These are phyloP conservation scores for Abrus pulchellus DNA, from an alignment of 306 rosid genomes.

Conservation along the genomic window DNA sequence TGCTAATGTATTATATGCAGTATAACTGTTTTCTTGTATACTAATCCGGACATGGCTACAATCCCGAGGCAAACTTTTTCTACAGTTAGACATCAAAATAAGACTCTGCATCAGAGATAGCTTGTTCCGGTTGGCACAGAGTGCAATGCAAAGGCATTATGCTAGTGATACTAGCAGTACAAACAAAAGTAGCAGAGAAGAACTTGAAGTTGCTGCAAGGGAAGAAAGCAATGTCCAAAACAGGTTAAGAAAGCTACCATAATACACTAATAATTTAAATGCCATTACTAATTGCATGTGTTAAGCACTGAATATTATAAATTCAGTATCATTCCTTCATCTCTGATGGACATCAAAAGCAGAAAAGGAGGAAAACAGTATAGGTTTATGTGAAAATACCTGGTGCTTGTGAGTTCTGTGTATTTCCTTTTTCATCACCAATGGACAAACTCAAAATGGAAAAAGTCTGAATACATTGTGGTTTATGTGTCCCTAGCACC, in stretches of 20 bases:
- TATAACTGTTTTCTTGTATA: conserved; percentile 44
- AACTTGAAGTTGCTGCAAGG: conserved; percentile 58
- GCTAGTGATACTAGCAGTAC: conserved; percentile 70
- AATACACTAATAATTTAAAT: conserved; percentile 9
- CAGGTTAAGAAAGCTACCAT: conserved; percentile 61
- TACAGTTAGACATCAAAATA: conserved; percentile 84
- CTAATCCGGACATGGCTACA: conserved; percentile 57
- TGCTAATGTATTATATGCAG: conserved; percentile 37
- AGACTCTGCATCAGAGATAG: conserved; percentile 88
- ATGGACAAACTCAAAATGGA: neutral
- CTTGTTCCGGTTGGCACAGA: conserved; percentile 89
- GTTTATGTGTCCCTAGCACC: neutral
- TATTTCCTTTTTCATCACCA: neutral
- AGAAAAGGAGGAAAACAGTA: conserved; percentile 5
- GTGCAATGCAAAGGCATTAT: conserved; percentile 77
- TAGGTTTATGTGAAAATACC: neutral
- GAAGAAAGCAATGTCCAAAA: conserved; percentile 61
- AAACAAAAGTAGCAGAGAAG: conserved; percentile 67
- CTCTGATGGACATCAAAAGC: conserved; percentile 25
- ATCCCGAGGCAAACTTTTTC: conserved; percentile 60
- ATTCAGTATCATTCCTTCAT: conserved; percentile 28
- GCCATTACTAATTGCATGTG: neutral
- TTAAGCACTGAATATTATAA: conserved; percentile 31
- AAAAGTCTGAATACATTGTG: neutral
- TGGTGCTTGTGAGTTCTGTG: conserved; percentile 20